Conservation (phyloP, 352 stramenopile genomes). For the Phytophthora lateralis region DNA sequence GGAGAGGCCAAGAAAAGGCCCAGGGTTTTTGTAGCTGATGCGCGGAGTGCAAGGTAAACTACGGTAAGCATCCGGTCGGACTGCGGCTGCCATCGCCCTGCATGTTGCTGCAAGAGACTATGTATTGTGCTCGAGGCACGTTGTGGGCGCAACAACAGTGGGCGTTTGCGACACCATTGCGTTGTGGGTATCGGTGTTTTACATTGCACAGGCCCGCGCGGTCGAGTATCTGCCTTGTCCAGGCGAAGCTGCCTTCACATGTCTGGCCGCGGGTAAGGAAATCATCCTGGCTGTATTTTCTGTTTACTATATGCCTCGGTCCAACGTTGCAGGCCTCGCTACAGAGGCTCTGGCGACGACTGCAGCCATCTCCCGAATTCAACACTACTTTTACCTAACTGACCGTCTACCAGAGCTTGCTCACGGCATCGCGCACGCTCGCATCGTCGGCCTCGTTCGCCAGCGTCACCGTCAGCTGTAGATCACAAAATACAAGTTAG, state of each 20-base stretch:
- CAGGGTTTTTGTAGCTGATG: constrained; percentile 22
- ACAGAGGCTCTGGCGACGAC: neutral
- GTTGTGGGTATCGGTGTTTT: too few species aligned
- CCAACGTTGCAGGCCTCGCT: neutral
- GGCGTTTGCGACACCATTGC: neutral
- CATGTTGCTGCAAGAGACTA: too few species aligned
- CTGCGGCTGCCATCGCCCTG: too few species aligned
- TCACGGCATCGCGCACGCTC: constrained; percentile 49
- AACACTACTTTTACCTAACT: constrained; percentile 16
- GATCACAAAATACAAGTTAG: constrained; percentile 15
- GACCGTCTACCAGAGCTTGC: constrained; percentile 44
- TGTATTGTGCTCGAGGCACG: too few species aligned
- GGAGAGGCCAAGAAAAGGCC: neutral
- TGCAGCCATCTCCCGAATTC: constrained; percentile 1
- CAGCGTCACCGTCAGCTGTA: constrained; percentile 61
- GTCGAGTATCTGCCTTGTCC: too few species aligned
- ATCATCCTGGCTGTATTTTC: constrained; percentile 15
- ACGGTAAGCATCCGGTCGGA: too few species aligned
- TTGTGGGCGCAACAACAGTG: constrained; percentile 6
- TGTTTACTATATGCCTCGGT: constrained; percentile 19
- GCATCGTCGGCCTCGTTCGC: constrained; percentile 51
- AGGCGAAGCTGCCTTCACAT: too few species aligned
- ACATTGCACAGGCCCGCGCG: too few species aligned
- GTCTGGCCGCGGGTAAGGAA: neutral
- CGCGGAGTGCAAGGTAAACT: neutral